Percentiles rank a stretch among this genome's conserved stretches.
Conservation (phyloP, 176 grass and related monocot species). For the Carex myosuroides region DNA sequence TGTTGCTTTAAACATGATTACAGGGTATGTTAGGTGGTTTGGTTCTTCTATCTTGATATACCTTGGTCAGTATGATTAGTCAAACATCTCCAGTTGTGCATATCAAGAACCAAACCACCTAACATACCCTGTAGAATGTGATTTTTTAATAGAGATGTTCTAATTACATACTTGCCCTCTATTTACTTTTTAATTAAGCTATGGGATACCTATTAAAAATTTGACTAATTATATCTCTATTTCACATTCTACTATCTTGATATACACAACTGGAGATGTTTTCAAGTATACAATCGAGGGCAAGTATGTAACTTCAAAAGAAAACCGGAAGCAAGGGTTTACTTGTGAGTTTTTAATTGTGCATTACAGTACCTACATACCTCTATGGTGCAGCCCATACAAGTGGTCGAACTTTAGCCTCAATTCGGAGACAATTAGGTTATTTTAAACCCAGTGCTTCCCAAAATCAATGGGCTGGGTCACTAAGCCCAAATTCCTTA, state of each 20-base stretch:
- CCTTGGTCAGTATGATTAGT: too few species aligned
- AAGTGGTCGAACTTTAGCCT: conserved; percentile 26
- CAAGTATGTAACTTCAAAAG: background rate
- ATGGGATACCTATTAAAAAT: background rate
- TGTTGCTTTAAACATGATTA: background rate
- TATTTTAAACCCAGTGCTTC: conserved; percentile 44
- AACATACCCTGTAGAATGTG: too few species aligned
- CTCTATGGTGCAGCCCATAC: conserved; percentile 57
- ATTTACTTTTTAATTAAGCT: background rate
- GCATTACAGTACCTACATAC: conserved; percentile 61
- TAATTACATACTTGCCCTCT: background rate
- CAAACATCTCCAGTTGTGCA: too few species aligned
- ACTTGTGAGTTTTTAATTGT: background rate
- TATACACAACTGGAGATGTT: background rate
- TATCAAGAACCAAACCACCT: too few species aligned
- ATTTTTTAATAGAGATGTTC: too few species aligned
- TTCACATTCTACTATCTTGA: background rate
- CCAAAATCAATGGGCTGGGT: conserved; percentile 45
- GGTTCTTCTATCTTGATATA: background rate
- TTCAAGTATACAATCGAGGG: background rate
- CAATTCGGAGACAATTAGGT: conserved; percentile 47
- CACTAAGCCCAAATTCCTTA: conserved; percentile 35
- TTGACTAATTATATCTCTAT: background rate
- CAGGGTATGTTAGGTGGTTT: background rate
- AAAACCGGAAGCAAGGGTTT: background rate